Conservation (phyloP, 1,284 basidiomycete genomes). For the Puccinia hordei region DNA sequence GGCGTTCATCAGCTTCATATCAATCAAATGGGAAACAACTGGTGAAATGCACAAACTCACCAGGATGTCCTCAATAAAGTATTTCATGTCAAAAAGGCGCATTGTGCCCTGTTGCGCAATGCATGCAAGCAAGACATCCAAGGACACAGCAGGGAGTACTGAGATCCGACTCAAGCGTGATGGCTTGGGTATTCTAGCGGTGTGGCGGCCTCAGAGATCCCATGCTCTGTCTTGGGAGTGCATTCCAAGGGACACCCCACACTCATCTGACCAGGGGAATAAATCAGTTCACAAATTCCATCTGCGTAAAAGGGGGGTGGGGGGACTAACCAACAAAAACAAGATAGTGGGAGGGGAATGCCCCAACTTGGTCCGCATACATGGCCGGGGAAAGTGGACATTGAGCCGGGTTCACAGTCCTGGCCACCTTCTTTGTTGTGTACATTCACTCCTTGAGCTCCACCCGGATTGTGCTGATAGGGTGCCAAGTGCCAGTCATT, state of each 20-base stretch:
- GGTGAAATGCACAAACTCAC: background rate
- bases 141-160: background rate
- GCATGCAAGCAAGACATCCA: background rate
- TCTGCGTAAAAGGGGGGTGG: background rate
- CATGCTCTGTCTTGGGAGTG: background rate
- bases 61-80: slow-evolving; percentile 7
- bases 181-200: background rate
- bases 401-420: background rate
- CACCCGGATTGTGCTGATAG: background rate
- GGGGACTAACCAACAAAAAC: slow-evolving; percentile 11
- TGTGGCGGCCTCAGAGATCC: background rate
- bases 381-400: background rate
- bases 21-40: background rate
- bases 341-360: background rate
- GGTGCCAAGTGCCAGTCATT: background rate
- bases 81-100: background rate
- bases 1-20: too few relatives aligned
- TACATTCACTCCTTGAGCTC: background rate
- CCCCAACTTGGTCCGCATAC: background rate
- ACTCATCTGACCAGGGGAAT: slow-evolving; percentile 19
- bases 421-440: background rate
- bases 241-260: background rate
- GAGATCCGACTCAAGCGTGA: too few relatives aligned
- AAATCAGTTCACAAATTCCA: background rate
- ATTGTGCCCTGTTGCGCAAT: background rate